phyloP scores from a whole-genome alignment of 2,329 filamentous ascomycete genomes.

The Fusarium scirpi region DNA sequence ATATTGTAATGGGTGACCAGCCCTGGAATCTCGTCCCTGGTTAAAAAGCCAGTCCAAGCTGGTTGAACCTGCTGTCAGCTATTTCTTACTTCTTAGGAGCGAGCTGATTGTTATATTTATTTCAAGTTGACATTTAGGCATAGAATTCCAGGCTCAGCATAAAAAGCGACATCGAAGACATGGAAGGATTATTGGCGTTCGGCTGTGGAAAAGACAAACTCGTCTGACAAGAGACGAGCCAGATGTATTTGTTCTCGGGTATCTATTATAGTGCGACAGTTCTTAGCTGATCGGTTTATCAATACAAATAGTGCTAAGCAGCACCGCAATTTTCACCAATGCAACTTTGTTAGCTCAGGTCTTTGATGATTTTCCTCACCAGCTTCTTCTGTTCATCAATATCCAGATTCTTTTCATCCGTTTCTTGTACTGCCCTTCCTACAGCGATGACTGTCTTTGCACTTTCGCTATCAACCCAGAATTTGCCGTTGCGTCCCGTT shows the following conservation, averaged over 20 bases:
- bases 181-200: conserved; percentile 37
- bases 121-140: conserved; percentile 33
- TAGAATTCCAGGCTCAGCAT: conserved; percentile 21
- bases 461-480: conserved; percentile 89
- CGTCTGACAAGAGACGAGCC: conserved; percentile 33
- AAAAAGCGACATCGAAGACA: conserved; percentile 34
- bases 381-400: conserved; percentile 77
- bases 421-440: conserved; percentile 80
- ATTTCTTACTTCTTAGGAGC: conserved; percentile 37
- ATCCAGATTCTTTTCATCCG: conserved; percentile 75
- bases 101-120: conserved; percentile 39
- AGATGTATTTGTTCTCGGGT: conserved; percentile 42
- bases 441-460: conserved; percentile 80
- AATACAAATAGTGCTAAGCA: conserved; percentile 39
- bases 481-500: conserved; percentile 88
- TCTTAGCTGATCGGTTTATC: conserved; percentile 36
- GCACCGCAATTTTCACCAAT: conserved; percentile 22
- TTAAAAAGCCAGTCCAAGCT: not conserved
- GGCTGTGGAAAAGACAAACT: conserved; percentile 35
- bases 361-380: conserved; percentile 74
- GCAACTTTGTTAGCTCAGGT: conserved; percentile 57
- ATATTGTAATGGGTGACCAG: not conserved
- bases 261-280: conserved; percentile 44
- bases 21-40: not conserved
- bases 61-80: conserved; percentile 5